A percentile compares a stretch with the other conserved stretches of the same genome.
phyloP scores from a whole-genome alignment of 768 basidiomycete genomes.

The Tulasnella sp. region DNA sequence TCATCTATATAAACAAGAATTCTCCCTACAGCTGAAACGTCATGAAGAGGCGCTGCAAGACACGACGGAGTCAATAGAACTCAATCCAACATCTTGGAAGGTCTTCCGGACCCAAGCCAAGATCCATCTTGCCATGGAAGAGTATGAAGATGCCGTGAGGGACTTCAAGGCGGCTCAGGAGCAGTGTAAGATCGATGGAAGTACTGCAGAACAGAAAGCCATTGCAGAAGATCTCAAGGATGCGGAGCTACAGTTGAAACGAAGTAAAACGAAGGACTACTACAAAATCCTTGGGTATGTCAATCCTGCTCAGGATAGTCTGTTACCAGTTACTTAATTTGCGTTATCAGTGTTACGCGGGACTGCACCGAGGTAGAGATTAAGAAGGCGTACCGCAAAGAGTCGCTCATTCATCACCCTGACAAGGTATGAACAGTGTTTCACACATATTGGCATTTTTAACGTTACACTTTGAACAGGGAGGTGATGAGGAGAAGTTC shows the following conservation, averaged over 20 bases:
- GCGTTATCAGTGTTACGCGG: constrained; percentile 33
- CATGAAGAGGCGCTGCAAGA: constrained; percentile 60
- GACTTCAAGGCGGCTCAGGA: constrained; percentile 76
- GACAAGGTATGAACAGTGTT: constrained; percentile 46
- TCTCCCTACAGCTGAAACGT: constrained; percentile 38
- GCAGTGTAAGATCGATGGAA: constrained; percentile 43
- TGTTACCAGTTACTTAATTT: constrained; percentile 12
- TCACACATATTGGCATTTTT: background rate
- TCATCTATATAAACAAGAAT: constrained; percentile 16
- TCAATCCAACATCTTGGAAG: constrained; percentile 62
- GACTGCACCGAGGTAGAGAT: constrained; percentile 60
- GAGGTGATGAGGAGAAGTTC: constrained; percentile 93
- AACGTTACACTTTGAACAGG: constrained; percentile 30
- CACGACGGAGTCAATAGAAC: constrained; percentile 49
- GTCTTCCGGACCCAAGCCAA: constrained; percentile 77
- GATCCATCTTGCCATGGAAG: constrained; percentile 58
- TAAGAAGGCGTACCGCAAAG: constrained; percentile 82
- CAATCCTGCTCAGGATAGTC: background rate
- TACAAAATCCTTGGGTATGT: constrained; percentile 54
- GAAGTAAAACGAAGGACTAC: constrained; percentile 84
- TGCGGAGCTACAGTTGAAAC: constrained; percentile 68
- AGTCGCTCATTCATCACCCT: constrained; percentile 39
- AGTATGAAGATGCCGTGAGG: constrained; percentile 52
- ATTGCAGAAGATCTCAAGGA: constrained; percentile 49
- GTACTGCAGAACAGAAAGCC: constrained; percentile 32